Conservation (phyloP, 2,329 filamentous ascomycete species). For the Diaporthe eres region DNA sequence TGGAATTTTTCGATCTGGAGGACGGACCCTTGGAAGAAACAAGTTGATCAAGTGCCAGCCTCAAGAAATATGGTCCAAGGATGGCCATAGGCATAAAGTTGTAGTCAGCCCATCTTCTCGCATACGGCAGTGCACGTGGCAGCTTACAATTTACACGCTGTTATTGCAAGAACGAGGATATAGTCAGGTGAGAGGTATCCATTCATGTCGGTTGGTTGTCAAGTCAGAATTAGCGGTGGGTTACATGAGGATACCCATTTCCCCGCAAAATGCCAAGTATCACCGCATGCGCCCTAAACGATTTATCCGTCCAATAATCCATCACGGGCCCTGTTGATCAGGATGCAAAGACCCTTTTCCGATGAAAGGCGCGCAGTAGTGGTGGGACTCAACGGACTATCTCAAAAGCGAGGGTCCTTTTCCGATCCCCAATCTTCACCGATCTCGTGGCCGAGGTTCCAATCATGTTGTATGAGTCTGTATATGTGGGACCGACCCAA, state of each 20-base stretch:
- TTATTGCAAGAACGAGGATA: neutral
- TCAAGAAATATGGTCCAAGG: too few relatives aligned
- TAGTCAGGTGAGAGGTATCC: neutral
- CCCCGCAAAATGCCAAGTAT: constrained; percentile 31
- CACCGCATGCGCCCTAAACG: neutral
- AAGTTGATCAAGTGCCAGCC: too few relatives aligned
- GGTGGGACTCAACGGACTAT: neutral
- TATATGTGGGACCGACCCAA: neutral
- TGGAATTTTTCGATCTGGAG: constrained; percentile 38
- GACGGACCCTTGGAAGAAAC: constrained; percentile 33
- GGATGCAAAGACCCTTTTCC: neutral
- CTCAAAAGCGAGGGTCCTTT: neutral
- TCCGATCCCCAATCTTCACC: neutral
- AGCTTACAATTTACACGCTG: too few relatives aligned
- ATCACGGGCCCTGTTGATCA: neutral
- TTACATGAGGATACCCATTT: neutral
- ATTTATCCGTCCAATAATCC: constrained; percentile 25
- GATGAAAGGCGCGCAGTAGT: neutral
- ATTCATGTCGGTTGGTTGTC: neutral
- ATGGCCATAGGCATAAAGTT: too few relatives aligned
- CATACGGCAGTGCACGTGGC: too few relatives aligned
- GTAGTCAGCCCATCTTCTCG: too few relatives aligned
- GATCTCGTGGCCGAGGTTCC: neutral
- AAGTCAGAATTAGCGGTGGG: neutral
- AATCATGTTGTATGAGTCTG: constrained; percentile 1